phyloP scores from a whole-genome alignment of 805 yeast genomes.

The Candida orba region DNA sequence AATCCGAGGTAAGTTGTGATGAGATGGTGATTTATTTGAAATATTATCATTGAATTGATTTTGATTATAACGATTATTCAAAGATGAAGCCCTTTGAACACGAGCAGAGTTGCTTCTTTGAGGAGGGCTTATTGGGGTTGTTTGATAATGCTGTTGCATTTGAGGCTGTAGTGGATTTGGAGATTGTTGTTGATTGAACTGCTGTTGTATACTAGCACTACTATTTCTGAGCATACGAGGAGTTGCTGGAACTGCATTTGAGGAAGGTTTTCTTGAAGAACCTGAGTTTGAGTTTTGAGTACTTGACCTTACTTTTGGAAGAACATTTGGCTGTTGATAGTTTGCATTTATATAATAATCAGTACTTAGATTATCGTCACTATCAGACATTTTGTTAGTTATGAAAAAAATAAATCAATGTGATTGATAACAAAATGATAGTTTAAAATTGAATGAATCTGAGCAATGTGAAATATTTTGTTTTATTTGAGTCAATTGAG shows the following conservation, averaged over 20 bases:
- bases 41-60: not conserved
- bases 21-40: conserved; percentile 1
- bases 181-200: conserved; percentile 5
- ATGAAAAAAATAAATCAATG: not conserved
- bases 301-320: conserved; percentile 22
- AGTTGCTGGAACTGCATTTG: conserved; percentile 47
- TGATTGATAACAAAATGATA: too few species aligned
- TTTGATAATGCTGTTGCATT: not conserved
- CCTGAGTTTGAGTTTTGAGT: conserved; percentile 4
- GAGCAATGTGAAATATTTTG: too few species aligned
- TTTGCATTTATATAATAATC: conserved; percentile 22
- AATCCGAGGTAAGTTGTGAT: conserved; percentile 6
- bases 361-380: conserved; percentile 9
- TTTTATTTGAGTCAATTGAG: too few species aligned
- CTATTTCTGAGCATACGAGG: conserved; percentile 62
- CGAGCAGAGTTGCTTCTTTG: conserved; percentile 4
- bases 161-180: not conserved
- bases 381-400: conserved; percentile 9
- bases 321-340: conserved; percentile 15
- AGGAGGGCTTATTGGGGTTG: not conserved
- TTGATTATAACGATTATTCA: conserved; percentile 4
- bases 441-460: too few species aligned
- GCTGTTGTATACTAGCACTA: conserved; percentile 31
- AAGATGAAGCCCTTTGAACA: conserved; percentile 5
- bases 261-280: conserved; percentile 10